Base-by-base conservation (phyloP, 768 basidiomycete species). In the Stropharia rugosoannulata region DNA sequence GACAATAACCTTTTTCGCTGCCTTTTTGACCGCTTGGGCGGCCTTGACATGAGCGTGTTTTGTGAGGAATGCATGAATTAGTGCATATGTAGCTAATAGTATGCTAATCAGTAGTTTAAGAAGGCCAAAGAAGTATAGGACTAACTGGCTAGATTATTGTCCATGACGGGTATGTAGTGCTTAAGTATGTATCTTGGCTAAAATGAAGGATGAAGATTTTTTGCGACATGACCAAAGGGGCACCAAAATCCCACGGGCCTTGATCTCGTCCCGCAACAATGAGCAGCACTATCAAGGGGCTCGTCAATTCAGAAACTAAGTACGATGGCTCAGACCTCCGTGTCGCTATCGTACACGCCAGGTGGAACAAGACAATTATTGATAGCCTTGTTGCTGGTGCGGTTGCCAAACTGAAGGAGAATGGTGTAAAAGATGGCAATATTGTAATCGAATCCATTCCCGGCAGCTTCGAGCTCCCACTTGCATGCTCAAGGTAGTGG, bases 381-480 rank as follows among this genome's bases (percentile, higher is more conserved):
- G 87, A 91, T 11, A 84, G 93, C 10, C 83, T 99, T 48, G 76
- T 99, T 55, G 73, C 81, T 1, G 97, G 97, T 37, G 84, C 89
- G 3, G 72, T 93, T 51, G 73, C 76, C 18, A 95, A 93, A 68
- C 81, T 99, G 62, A 89, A 86, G 73, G 85, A 85, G 64, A 76
- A 80, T 35, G 96, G 96, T 22, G 96, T 98, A 59, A 90, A 90
- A 75, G 84, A 92, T 49, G 79, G 80, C 68, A 95, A 98, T 65
- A 98, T 99, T 65, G 81, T 94, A 49, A 75, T 95, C 42, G 89
- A 95, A 75, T 89, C 87, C 36, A 94, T 99, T 1, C 95, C 96
- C 0, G 97, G 97, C 8, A 93, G 90, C 73, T 99, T 87, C 70
- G 97, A 99, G 77, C 80, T 99, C 16, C 97, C 97, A 67, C 85